phyloP scores from a whole-genome alignment of 2,329 filamentous ascomycete species.

The Aspergillus udagawae region DNA sequence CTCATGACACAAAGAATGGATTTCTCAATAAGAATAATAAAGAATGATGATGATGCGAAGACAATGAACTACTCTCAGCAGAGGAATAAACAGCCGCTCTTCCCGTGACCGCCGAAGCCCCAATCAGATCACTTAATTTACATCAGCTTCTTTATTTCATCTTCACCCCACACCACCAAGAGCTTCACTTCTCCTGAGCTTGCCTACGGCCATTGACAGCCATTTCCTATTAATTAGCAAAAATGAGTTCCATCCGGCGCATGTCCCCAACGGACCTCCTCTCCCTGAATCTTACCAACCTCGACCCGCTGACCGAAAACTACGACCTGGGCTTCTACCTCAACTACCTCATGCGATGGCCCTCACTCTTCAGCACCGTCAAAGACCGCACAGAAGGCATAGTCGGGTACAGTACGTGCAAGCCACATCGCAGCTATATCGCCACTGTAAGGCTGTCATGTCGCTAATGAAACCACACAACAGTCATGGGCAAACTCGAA shows the following conservation, averaged over 20 bases:
- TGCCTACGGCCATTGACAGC: neutral
- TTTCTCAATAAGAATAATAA: neutral
- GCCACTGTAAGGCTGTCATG: neutral
- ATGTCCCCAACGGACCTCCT: slow-evolving; percentile 83
- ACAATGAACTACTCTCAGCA: neutral
- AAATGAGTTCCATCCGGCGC: slow-evolving; percentile 78
- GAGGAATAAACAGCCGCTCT: neutral
- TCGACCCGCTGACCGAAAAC: slow-evolving; percentile 95
- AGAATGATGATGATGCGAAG: neutral
- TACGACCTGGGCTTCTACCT: slow-evolving; percentile 95
- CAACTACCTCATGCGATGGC: slow-evolving; percentile 94
- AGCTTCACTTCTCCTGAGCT: neutral
- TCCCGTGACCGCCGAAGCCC: slow-evolving; percentile 26
- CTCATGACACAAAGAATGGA: neutral
- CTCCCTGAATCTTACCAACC: slow-evolving; percentile 88
- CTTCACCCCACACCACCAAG: neutral
- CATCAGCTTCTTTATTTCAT: neutral
- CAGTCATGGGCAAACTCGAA: slow-evolving; percentile 97
- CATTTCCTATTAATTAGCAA: neutral
- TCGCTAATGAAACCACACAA: slow-evolving; percentile 3
- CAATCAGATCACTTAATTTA: slow-evolving; percentile 12
- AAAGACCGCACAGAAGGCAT: slow-evolving; percentile 84
- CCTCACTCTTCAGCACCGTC: slow-evolving; percentile 86
- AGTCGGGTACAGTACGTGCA: slow-evolving; percentile 78
- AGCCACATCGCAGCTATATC: neutral